Conservation (phyloP, 768 basidiomycete genomes). For the Suillus decipiens region DNA sequence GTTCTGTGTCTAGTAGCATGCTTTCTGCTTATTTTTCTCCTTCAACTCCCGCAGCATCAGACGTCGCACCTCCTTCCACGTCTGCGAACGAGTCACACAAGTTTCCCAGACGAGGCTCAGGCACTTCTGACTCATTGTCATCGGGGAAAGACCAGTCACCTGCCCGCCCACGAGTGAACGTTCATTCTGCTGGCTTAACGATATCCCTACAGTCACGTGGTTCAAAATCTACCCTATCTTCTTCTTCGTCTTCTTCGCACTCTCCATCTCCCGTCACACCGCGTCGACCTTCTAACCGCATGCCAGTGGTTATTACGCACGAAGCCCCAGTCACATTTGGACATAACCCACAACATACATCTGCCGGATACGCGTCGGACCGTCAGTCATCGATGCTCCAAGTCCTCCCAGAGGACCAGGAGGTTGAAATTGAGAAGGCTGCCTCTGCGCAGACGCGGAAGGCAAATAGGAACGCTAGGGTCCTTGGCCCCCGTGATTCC, state of each 20-base stretch:
- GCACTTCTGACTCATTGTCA: conserved; percentile 28
- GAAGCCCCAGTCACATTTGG: conserved; percentile 29
- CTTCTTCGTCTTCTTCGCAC: conserved; percentile 25
- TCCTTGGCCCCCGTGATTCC: conserved; percentile 22
- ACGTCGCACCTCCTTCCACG: conserved; percentile 13
- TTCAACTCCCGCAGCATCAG: conserved; percentile 25
- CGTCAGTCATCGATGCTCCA: conserved; percentile 35
- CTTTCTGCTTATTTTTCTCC: conserved; percentile 60
- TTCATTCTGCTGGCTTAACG: conserved; percentile 11
- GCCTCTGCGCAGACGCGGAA: conserved; percentile 18
- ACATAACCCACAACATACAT: conserved; percentile 27
- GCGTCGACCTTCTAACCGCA: conserved; percentile 20
- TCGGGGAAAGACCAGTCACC: conserved; percentile 20
- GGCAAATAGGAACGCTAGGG: conserved; percentile 18
- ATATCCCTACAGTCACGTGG: conserved; percentile 21
- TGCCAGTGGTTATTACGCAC: conserved; percentile 26
- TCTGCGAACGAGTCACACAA: conserved; percentile 14
- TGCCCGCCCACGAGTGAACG: conserved; percentile 9
- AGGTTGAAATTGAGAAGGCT: conserved; percentile 28
- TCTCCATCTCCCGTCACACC: conserved; percentile 22
- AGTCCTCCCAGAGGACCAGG: conserved; percentile 53
- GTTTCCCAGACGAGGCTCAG: conserved; percentile 4
- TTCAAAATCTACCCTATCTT: conserved; percentile 24
- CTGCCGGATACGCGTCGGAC: conserved; percentile 18
- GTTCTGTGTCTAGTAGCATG: conserved; percentile 54